phyloP scores from a whole-genome alignment of 495 filamentous ascomycete genomes.

The Penicillium simplicissimum region DNA sequence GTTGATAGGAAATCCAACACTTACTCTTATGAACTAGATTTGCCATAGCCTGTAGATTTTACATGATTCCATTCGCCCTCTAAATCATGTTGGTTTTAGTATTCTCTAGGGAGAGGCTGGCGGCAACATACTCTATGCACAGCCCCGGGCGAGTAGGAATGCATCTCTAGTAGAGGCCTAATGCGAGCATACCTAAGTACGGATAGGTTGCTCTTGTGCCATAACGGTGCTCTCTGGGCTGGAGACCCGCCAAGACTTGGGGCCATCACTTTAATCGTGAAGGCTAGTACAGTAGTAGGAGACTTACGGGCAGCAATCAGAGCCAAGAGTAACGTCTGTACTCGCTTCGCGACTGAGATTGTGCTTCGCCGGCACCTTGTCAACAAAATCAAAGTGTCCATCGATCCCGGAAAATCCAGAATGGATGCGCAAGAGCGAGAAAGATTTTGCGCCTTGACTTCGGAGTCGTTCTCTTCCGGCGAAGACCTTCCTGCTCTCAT shows the following conservation, averaged over 20 bases:
- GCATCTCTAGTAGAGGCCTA: not conserved
- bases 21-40: too few species aligned
- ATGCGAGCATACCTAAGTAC: not conserved
- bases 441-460: slow-evolving; percentile 11
- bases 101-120: too few species aligned
- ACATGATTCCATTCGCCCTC: too few species aligned
- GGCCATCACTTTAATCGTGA: too few species aligned
- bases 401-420: slow-evolving; percentile 38
- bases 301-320: slow-evolving; percentile 48
- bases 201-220: not conserved
- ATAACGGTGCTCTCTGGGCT: too few species aligned
- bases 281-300: slow-evolving; percentile 71
- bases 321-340: slow-evolving; percentile 25
- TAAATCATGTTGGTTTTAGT: too few species aligned
- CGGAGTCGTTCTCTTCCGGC: slow-evolving; percentile 16
- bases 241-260: too few species aligned
- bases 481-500: slow-evolving; percentile 43
- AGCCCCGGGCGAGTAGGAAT: too few species aligned
- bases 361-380: slow-evolving; percentile 24
- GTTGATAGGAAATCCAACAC: too few species aligned
- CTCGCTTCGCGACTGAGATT: slow-evolving; percentile 39
- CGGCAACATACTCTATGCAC: too few species aligned
- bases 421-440: slow-evolving; percentile 12
- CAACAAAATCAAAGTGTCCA: slow-evolving; percentile 41
- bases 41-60: too few species aligned